A percentile compares a stretch with the other conserved stretches of the same genome.
Evolutionary conservation across 192 early-diverging fungal genomes (phyloP).

Genomic region (Gryganskiella cystojenkinii): DNA sequence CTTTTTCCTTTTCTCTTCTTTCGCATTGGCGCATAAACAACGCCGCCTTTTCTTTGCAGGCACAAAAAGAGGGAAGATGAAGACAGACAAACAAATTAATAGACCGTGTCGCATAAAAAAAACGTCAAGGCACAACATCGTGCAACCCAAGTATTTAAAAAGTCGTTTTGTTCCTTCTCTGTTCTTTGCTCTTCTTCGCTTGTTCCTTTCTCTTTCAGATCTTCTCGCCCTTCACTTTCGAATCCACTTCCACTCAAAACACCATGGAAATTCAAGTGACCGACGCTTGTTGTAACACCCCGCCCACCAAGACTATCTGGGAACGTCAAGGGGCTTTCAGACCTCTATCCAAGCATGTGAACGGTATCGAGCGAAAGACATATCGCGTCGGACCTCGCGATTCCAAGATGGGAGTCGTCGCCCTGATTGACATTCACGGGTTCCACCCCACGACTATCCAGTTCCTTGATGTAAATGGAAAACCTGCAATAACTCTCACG

Average conservation of each 20-base stretch:
- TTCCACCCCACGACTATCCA: slow-evolving; percentile 22
- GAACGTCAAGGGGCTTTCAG: slow-evolving; percentile 16
- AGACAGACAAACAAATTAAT: too few relatives aligned
- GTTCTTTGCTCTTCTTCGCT: neutral
- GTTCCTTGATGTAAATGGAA: slow-evolving; percentile 8
- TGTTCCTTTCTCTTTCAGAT: too few relatives aligned
- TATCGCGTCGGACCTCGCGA: slow-evolving; percentile 6
- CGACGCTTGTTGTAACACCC: slow-evolving; percentile 26
- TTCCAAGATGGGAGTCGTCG: slow-evolving; percentile 17
- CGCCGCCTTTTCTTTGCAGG: too few relatives aligned
- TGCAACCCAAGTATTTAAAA: neutral
- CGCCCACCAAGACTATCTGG: slow-evolving; percentile 22
- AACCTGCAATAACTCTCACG: too few relatives aligned
- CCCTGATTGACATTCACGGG: slow-evolving; percentile 30
- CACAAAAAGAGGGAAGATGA: too few relatives aligned
- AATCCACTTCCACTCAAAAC: too few relatives aligned
- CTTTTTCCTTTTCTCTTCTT: too few relatives aligned
- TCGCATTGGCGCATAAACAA: too few relatives aligned
- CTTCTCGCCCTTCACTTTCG: neutral
- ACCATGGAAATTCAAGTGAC: slow-evolving; percentile 11
- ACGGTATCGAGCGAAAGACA: slow-evolving; percentile 12
- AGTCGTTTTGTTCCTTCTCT: too few relatives aligned
- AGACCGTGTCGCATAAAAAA: too few relatives aligned
- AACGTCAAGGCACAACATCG: too few relatives aligned
- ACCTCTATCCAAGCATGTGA: slow-evolving; percentile 18